phyloP scores from a whole-genome alignment of 2,329 filamentous ascomycete species.

The Paraphaeosphaeria minitans region DNA sequence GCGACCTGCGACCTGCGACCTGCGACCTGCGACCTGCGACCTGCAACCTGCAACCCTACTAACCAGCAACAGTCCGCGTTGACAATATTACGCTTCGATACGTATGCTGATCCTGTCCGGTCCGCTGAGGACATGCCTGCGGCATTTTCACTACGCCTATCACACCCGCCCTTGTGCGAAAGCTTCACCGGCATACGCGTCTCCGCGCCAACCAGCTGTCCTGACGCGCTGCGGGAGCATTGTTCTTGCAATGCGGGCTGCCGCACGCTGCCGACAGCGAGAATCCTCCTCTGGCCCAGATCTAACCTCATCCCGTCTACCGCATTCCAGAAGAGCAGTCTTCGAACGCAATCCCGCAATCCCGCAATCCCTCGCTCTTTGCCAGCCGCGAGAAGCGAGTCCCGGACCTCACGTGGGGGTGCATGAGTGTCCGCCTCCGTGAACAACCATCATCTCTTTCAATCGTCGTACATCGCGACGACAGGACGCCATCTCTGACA shows the following conservation, averaged over 20 bases:
- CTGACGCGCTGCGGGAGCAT: neutral
- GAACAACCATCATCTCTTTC: constrained; percentile 5
- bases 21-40: no score
- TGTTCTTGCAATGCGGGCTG: neutral
- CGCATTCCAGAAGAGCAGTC: neutral
- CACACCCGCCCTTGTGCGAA: neutral
- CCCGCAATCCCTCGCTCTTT: neutral
- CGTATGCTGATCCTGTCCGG: constrained; percentile 8
- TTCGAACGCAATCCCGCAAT: constrained; percentile 1
- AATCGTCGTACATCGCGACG: constrained; percentile 5
- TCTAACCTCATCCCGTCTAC: neutral
- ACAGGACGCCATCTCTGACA: neutral
- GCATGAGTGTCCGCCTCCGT: neutral
- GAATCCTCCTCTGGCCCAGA: neutral
- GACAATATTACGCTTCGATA: constrained; percentile 8
- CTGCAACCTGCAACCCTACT: neutral
- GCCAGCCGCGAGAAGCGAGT: constrained; percentile 14
- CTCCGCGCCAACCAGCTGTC: neutral
- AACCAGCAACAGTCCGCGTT: constrained; percentile 11
- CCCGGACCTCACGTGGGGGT: constrained; percentile 11
- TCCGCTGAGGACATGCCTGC: constrained; percentile 11
- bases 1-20: no score
- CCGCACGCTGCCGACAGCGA: constrained; percentile 2
- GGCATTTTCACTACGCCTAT: constrained; percentile 10
- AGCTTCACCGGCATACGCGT: neutral